Base-by-base conservation (phyloP, 1,139 yeast species). In the Nadsonia starkeyi-henricii region DNA sequence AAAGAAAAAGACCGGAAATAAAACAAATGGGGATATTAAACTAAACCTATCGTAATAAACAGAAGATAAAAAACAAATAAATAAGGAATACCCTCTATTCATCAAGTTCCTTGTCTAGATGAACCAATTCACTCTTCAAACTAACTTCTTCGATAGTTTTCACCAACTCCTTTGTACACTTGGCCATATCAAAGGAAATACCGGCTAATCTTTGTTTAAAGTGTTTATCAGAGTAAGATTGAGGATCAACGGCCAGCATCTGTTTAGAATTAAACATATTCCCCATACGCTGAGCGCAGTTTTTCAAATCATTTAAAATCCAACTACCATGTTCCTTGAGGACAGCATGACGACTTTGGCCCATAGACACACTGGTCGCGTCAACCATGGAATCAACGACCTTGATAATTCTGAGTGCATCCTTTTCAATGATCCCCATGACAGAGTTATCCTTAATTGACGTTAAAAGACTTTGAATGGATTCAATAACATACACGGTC, bases 71-170 rank as follows among this genome's bases (percentile, higher is more conserved):
- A n/a, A n/a, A n/a, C n/a, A n/a, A n/a, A n/a, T n/a, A 30, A 36
- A 48, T 28, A 44, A 33, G 20, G 36, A 39, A 23, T 43, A 47
- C 30, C 20, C 42, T 21, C 47, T 45, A 49, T 37, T 39, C 47
- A 37, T 50, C 51, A 19, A 58, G 48, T 46, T 55, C 57, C 26
- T 49, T 48, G 46, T 60, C 64, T 33, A 60, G 54, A 41, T 60
- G 55, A 23, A 72, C 76, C 52, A 84, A 81, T 58, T 85, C 94
- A 57, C 81, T 89, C 58, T 83, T 83, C 58, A 88, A 70, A 61
- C 91, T 83, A 26, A 95, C 95, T 61, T 88, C 96, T 63, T 89
- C 97, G 5, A 89, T 96, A 1, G 95, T 84, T 69, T 88, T 89
- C 37, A 89, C 97, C 62, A 89, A 74, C 64, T 89, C 97, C 63